Evolutionary conservation across 1,139 yeast species (phyloP).

Genomic region (Martiniozyma asiatica): DNA sequence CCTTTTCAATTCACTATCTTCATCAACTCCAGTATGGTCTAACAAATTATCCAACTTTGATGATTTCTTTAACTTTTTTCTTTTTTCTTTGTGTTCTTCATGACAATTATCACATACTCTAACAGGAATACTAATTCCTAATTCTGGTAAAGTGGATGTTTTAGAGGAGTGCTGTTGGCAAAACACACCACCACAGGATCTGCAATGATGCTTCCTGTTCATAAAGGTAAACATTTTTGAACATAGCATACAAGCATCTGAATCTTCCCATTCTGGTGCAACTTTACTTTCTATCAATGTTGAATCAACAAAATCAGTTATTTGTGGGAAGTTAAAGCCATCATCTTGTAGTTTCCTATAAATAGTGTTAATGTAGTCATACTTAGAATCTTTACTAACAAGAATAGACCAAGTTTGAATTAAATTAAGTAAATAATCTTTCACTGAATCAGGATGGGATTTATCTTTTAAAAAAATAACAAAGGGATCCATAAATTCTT

Average conservation of each 20-base stretch:
- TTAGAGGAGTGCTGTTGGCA: conserved; percentile 76
- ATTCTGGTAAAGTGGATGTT: conserved; percentile 57
- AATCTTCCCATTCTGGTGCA: conserved; percentile 97
- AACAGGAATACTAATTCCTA: conserved; percentile 82
- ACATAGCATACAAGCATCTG: conserved; percentile 92
- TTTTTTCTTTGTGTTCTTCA: conserved; percentile 25
- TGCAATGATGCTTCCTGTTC: conserved; percentile 90
- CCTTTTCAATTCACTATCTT: conserved; percentile 64
- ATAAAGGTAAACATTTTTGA: conserved; percentile 68
- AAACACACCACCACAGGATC: conserved; percentile 94
- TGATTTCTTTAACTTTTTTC: conserved; percentile 9
- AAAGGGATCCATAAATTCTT: conserved; percentile 76
- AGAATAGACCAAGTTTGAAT: conserved; percentile 71
- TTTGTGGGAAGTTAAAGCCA: conserved; percentile 61
- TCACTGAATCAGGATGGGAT: conserved; percentile 43
- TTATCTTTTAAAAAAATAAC: conserved; percentile 28
- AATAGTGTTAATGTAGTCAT: conserved; percentile 51
- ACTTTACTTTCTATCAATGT: conserved; percentile 74
- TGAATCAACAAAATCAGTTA: conserved; percentile 27
- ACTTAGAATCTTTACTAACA: conserved; percentile 57
- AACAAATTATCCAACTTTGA: conserved; percentile 6
- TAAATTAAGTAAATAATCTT: conserved; percentile 45
- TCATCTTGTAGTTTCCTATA: conserved; percentile 49
- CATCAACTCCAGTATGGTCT: conserved; percentile 28
- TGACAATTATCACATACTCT: conserved; percentile 90